A percentile compares a stretch with the other conserved stretches of the same genome.
Conservation (phyloP, 495 filamentous ascomycete genomes). For the Wilcoxina mikolae region DNA sequence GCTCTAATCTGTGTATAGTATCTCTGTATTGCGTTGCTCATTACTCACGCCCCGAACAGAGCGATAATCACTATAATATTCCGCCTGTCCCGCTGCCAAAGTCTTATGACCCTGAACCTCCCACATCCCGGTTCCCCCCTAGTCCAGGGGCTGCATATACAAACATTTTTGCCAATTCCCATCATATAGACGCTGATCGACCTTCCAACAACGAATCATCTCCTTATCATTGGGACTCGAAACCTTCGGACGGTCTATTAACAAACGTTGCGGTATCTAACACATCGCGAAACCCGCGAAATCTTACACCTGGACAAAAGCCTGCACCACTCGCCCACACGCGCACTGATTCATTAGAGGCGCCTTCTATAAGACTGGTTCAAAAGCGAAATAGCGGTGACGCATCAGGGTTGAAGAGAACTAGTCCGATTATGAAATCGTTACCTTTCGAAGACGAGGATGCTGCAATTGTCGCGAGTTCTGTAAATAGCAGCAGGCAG, state of each 20-base stretch:
- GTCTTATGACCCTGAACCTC: conserved; percentile 24
- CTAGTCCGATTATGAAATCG: conserved; percentile 18
- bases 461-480: conserved; percentile 16
- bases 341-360: conserved; percentile 21
- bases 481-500: conserved; percentile 9
- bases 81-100: conserved; percentile 25
- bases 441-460: conserved; percentile 24
- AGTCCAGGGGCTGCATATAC: conserved; percentile 11
- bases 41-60: conserved; percentile 9
- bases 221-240: conserved; percentile 25
- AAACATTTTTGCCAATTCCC: conserved; percentile 23
- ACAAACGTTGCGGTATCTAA: conserved; percentile 15
- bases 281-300: conserved; percentile 27
- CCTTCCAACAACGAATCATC: conserved; percentile 22
- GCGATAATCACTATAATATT: conserved; percentile 26
- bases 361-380: conserved; percentile 17
- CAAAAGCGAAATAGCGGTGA: conserved; percentile 23
- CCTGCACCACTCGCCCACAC: conserved; percentile 14
- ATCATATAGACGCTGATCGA: conserved; percentile 22
- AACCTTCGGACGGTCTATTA: conserved; percentile 19
- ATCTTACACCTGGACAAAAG: conserved; percentile 26
- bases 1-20: not conserved
- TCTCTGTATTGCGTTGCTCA: too few species aligned
- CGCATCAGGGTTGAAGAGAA: conserved; percentile 23
- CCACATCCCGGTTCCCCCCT: conserved; percentile 19